A percentile compares a stretch with the other conserved stretches of the same genome.
Conservation (phyloP, 2,329 filamentous ascomycete species). For the Clathrospora elynae region DNA sequence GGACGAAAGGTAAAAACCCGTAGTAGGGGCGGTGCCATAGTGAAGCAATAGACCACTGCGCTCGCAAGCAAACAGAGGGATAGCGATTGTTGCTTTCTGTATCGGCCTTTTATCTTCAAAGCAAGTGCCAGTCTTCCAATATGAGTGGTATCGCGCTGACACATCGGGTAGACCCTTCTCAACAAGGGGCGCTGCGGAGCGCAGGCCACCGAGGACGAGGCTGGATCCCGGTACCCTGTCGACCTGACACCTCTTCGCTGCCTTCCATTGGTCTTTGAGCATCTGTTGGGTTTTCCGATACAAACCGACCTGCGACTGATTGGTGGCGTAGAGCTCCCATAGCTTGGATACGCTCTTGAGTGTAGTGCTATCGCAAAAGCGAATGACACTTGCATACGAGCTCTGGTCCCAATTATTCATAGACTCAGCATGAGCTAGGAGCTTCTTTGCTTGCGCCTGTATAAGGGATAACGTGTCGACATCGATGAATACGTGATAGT, state of each 20-base stretch:
- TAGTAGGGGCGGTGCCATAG: constrained; percentile 57
- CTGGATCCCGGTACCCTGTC: no score
- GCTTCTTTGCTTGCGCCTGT: constrained; percentile 51
- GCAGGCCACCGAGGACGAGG: constrained; percentile 6
- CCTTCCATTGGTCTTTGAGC: not conserved
- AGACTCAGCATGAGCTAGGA: constrained; percentile 49
- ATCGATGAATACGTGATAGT: constrained; percentile 60
- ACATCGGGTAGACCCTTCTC: constrained; percentile 12
- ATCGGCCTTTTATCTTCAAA: constrained; percentile 14
- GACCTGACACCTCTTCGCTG: not conserved
- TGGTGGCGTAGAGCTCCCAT: constrained; percentile 48
- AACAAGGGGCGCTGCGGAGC: constrained; percentile 38
- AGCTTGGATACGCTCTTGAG: constrained; percentile 50
- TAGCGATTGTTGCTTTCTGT: constrained; percentile 24
- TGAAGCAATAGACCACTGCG: constrained; percentile 49
- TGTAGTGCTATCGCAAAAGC: constrained; percentile 58
- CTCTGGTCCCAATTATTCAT: constrained; percentile 54
- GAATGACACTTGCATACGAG: constrained; percentile 53
- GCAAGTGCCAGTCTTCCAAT: constrained; percentile 39
- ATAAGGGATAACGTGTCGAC: constrained; percentile 47
- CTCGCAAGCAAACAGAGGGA: constrained; percentile 51
- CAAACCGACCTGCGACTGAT: not conserved
- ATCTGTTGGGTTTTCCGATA: constrained; percentile 1
- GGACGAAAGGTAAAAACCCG: constrained; percentile 62
- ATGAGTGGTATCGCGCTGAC: constrained; percentile 21